These are phyloP conservation scores for Podaxis sp. DNA, from an alignment of 768 basidiomycete genomes.

Conservation along the genomic window DNA sequence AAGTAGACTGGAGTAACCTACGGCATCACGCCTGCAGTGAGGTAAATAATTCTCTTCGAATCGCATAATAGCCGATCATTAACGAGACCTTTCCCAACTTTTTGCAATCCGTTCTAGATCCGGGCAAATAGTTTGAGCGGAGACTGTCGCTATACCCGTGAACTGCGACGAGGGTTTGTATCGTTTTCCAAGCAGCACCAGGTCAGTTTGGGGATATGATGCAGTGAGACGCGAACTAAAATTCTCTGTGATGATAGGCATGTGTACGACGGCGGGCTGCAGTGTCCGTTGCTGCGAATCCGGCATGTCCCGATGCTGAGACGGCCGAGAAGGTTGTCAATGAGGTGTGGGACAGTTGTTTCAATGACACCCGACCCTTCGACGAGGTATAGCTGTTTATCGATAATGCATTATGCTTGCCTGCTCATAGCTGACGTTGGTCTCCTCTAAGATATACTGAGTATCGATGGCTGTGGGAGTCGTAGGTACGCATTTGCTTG, in stretches of 20 bases:
- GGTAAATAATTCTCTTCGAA: conserved; percentile 42
- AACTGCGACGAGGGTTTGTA: conserved; percentile 71
- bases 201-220: conserved; percentile 37
- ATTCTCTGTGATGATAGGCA: conserved; percentile 40
- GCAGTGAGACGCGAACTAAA: conserved; percentile 1
- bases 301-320: conserved; percentile 68
- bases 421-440: background rate
- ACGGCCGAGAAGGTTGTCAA: conserved; percentile 89
- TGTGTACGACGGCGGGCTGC: conserved; percentile 89
- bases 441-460: conserved; percentile 1
- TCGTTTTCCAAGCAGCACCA: conserved; percentile 93
- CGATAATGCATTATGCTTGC: background rate
- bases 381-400: conserved; percentile 73
- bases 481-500: background rate
- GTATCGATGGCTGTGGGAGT: background rate
- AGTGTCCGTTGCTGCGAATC: conserved; percentile 76
- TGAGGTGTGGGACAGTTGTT: conserved; percentile 97
- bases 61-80: background rate
- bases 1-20: conserved; percentile 87
- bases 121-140: conserved; percentile 92
- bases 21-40: conserved; percentile 97
- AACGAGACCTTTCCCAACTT: background rate
- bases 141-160: conserved; percentile 85
- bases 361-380: conserved; percentile 92
- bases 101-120: conserved; percentile 50